These are phyloP conservation scores for Penicillium canescens DNA, from an alignment of 495 filamentous ascomycete genomes.

Conservation along the genomic window DNA sequence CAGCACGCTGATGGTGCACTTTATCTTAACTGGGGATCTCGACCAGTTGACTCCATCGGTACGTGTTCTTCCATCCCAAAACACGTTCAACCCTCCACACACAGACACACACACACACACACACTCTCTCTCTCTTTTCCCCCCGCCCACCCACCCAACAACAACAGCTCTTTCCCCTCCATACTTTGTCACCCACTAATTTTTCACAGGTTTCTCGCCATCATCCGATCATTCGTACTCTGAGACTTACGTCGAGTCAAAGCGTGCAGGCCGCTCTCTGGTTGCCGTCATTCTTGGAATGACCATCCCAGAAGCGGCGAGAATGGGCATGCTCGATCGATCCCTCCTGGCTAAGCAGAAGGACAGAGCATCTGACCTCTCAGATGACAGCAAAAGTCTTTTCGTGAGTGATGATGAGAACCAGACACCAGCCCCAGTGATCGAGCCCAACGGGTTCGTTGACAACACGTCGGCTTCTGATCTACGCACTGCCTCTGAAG, in stretches of 20 bases:
- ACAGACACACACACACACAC: no score
- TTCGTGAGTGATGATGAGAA: conserved; percentile 48
- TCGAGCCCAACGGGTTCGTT: conserved; percentile 5
- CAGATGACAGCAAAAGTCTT: conserved; percentile 26
- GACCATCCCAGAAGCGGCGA: conserved; percentile 46
- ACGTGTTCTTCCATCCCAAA: conserved; percentile 19
- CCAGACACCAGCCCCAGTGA: conserved; percentile 13
- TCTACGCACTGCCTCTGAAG: background rate
- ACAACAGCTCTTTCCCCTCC: background rate
- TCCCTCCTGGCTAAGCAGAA: conserved; percentile 23
- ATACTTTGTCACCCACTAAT: background rate
- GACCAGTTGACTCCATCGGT: conserved; percentile 45
- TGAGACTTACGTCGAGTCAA: conserved; percentile 48
- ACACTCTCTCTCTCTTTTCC: background rate
- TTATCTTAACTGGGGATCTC: conserved; percentile 55
- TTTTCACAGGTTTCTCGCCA: conserved; percentile 38
- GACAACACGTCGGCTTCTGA: background rate
- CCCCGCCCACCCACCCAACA: background rate
- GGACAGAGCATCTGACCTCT: background rate
- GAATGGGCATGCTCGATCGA: conserved; percentile 47
- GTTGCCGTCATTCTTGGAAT: conserved; percentile 54
- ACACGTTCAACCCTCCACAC: background rate
- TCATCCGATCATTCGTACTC: conserved; percentile 54
- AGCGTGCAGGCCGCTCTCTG: conserved; percentile 48
- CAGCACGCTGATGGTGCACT: conserved; percentile 47